These are phyloP conservation scores for Proliferodiscus dingleyae DNA, from an alignment of 2,329 filamentous ascomycete genomes.

Conservation along the genomic window DNA sequence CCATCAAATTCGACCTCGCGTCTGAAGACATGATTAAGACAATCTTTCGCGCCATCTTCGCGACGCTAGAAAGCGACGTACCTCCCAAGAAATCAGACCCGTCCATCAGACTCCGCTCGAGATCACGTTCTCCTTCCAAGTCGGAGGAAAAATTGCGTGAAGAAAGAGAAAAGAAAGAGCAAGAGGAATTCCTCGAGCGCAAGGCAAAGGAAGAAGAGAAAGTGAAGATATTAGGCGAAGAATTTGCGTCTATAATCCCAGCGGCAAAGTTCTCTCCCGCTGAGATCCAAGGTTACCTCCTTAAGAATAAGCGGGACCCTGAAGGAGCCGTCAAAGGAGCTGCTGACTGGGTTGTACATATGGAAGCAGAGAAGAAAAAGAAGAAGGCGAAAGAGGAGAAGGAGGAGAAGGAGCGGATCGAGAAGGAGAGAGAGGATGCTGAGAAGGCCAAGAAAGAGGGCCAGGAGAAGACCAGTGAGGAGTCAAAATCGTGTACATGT, in stretches of 20 bases:
- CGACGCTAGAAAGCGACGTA: constrained; percentile 33
- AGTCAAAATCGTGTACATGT: too few relatives aligned
- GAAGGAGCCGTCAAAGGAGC: constrained; percentile 49
- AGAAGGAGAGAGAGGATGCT: constrained; percentile 19
- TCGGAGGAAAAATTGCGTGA: background rate
- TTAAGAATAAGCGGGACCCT: constrained; percentile 58
- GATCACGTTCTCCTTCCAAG: too few relatives aligned
- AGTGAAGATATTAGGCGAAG: constrained; percentile 36
- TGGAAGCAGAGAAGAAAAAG: constrained; percentile 42
- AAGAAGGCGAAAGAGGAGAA: constrained; percentile 25
- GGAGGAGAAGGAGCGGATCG: constrained; percentile 21
- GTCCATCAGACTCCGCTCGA: background rate
- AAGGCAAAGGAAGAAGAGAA: constrained; percentile 2
- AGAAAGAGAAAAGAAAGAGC: background rate
- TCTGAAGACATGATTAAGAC: constrained; percentile 24
- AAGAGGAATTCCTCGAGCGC: too few relatives aligned
- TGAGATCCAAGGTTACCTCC: constrained; percentile 60
- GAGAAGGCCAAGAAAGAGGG: constrained; percentile 12
- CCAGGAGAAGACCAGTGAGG: too few relatives aligned
- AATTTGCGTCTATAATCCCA: constrained; percentile 51
- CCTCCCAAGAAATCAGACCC: constrained; percentile 5
- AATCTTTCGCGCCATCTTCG: constrained; percentile 31
- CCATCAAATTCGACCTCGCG: constrained; percentile 45
- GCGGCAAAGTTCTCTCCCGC: constrained; percentile 52
- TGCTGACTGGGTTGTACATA: constrained; percentile 48